Evolutionary conservation across 192 early-diverging fungal genomes (phyloP), one percentile per base, ranked within the genome.

Genomic region (Podila epicladia): DNA sequence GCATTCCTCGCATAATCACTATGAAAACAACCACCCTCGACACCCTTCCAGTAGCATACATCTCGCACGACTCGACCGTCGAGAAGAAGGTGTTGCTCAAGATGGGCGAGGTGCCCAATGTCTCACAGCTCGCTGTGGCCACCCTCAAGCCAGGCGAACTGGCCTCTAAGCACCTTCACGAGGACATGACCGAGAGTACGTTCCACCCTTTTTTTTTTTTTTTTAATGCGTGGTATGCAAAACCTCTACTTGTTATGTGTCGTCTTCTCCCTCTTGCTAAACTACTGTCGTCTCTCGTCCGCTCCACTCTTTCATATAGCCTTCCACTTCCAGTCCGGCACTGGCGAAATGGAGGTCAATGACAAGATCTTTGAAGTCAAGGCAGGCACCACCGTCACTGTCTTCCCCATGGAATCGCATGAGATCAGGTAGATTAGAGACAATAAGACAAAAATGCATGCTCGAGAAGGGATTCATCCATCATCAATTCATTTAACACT

Each of bases 121-220:
- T 83, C 26, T n/a, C 69, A 9, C 72, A 83, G 57, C 71, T 83
- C 13, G 82, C 82, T 9, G 65, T 75, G 24, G 82, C 82, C 13
- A 76, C 82, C 4, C 41, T 83, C 51, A 83, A 83, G 26, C 82
- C 82, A 1, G 82, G 82, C 22, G 74, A 83, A 41, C 73, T 69
- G 24, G 73, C 82, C 4, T 48, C 82, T 19, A 72, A 59, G 65
- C 82, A 83, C 53, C 24, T 31, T 37, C 82, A 83, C 70, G 66
- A 65, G 29, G 82, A 83, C 53, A 83, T 83, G 82, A 83, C 82
- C 20, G 82, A 83, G 70, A 83, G 77, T 80, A 80, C 57, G 69
- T 22, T 5, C 1, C 6, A n/a, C 7, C 17, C 1, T 37, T 26
- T 31, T 5, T 37, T 63, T 17, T 9, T 41, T 2, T 38, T 63